Evolutionary conservation across 164 flowering plant species (phyloP), one percentile per base, ranked within the genome.

Genomic region (Annona cherimola): DNA sequence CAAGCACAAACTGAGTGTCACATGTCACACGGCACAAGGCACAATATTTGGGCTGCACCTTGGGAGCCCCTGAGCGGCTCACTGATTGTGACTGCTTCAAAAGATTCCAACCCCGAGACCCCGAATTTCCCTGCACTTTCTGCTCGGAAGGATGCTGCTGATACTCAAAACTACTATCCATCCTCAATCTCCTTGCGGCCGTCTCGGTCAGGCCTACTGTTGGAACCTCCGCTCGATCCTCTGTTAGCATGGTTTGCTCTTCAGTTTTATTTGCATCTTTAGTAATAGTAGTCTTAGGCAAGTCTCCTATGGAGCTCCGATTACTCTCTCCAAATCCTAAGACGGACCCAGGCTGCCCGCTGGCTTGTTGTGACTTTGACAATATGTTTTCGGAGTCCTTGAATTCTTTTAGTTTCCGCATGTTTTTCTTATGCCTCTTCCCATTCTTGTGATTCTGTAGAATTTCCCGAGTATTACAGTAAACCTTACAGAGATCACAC

Each of bases 401-500:
- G 59, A 78, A 67, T 70, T 81, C 81, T 75, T 85, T 77, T 68
- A 71, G 62, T 64, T 75, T 78, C 73, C 71, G 71, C 86, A 87
- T 68, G 64, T 84, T 87, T 74, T 81, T 87, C 63, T 84, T 80
- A 76, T 89, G 93, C 61, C 79, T 73, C 75, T 87, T 89, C 73
- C 94, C 94, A 70, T 81, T 84, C 76, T 74, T 83, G 75, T 89
- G 94, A 73, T 83, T 85, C 78, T 87, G 84, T 20, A 89, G 85
- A 63, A 83, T 78, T 72, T 89, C 88, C 72, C 64, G 71, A 68
- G 78, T 87, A 68, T 77, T 86, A 76, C 94, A 89, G 69, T 87
- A 89, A 68, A 85, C 86, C 76, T 82, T 82, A 66, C 94, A 89
- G 42, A 89, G 81, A 72, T 86, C 91, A 77, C 94, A 87, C 86